phyloP scores from a whole-genome alignment of 371 early-diverging fungal species.

The Circinella minor region DNA sequence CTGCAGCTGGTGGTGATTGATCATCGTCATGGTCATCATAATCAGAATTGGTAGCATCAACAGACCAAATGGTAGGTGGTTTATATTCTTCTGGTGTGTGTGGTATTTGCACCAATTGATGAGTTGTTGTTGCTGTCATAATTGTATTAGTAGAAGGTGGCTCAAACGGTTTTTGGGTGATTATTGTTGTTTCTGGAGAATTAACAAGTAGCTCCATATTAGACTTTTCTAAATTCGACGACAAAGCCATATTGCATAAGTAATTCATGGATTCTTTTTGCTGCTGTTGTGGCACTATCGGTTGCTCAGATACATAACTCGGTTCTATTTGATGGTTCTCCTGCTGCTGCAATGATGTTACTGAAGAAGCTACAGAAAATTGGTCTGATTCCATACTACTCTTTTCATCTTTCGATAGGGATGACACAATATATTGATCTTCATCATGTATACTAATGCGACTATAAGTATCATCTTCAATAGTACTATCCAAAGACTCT shows the following conservation, averaged over 20 bases:
- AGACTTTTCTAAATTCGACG: too few relatives aligned
- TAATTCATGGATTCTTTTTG: too few relatives aligned
- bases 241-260: too few relatives aligned
- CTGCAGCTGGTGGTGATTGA: neutral
- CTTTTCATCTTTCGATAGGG: neutral
- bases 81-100: conserved; percentile 20
- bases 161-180: conserved; percentile 21
- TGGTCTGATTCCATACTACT: neutral
- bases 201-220: neutral
- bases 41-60: conserved; percentile 1
- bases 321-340: too few relatives aligned
- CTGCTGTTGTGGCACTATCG: too few relatives aligned
- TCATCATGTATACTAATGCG: neutral
- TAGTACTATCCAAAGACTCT: conserved; percentile 11
- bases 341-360: too few relatives aligned
- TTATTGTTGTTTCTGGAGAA: neutral
- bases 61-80: conserved; percentile 21
- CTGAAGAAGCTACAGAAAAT: neutral
- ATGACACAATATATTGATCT: neutral
- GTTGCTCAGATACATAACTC: too few relatives aligned
- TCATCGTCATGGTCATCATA: neutral
- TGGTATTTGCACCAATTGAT: conserved; percentile 4
- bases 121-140: neutral
- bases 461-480: conserved; percentile 10
- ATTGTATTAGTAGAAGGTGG: neutral